Conservation (phyloP, 2,329 filamentous ascomycete genomes). For the Penicillium sp. region DNA sequence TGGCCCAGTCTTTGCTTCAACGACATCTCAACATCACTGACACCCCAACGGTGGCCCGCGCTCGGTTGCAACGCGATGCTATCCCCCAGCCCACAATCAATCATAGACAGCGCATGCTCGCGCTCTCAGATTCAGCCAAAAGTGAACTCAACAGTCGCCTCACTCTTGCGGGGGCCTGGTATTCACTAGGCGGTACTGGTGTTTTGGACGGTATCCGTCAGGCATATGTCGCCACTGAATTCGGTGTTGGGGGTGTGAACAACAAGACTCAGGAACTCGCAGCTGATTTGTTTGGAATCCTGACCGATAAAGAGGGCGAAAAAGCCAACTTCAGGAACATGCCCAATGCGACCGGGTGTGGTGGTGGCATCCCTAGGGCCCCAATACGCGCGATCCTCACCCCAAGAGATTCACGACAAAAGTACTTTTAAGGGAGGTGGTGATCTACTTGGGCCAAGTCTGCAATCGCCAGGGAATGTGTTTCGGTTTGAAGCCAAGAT, state of each 20-base stretch:
- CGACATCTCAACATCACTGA: constrained; percentile 76
- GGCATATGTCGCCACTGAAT: constrained; percentile 58
- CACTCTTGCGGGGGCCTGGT: constrained; percentile 64
- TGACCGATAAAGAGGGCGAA: constrained; percentile 28
- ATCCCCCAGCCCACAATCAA: constrained; percentile 91
- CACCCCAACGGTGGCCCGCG: constrained; percentile 64
- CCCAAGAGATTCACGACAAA: neutral
- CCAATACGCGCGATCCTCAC: constrained; percentile 26
- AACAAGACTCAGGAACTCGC: neutral
- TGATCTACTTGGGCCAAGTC: neutral
- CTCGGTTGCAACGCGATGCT: constrained; percentile 69
- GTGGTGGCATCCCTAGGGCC: constrained; percentile 37
- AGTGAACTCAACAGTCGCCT: constrained; percentile 66
- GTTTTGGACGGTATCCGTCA: constrained; percentile 62
- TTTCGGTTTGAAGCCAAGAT: neutral
- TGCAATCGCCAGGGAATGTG: neutral
- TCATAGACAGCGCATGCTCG: constrained; percentile 67
- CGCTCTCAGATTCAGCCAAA: constrained; percentile 60
- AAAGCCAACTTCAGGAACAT: constrained; percentile 6
- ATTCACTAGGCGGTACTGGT: constrained; percentile 49
- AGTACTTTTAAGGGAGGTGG: neutral
- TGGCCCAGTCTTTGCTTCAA: constrained; percentile 72
- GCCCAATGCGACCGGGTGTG: constrained; percentile 36
- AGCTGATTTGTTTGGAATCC: neutral
- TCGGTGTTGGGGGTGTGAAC: constrained; percentile 38